Percentiles rank a stretch among this genome's conserved stretches.
phyloP scores from a whole-genome alignment of 78 protist species.

The Monosiga brevicollis region DNA sequence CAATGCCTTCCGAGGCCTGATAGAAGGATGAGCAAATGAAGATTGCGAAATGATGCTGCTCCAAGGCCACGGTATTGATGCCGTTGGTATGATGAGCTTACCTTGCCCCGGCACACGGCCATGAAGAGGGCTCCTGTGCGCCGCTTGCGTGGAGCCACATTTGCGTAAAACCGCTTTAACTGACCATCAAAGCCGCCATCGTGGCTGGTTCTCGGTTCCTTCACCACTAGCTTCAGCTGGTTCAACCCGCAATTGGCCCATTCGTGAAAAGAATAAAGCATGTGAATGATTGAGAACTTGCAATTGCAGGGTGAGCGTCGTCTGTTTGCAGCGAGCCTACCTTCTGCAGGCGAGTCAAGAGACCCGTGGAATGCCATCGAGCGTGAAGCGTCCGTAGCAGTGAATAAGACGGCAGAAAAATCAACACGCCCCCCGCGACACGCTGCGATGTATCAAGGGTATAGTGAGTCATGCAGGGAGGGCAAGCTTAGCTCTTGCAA shows the following conservation, averaged over 20 bases:
- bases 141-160: neutral
- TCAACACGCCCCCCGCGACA: constrained; percentile 25
- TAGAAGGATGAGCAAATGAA: neutral
- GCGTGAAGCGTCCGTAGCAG: neutral
- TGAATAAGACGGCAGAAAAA: constrained; percentile 40
- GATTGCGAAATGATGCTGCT: neutral
- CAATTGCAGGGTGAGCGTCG: neutral
- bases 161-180: neutral
- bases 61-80: neutral
- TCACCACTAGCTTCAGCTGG: neutral
- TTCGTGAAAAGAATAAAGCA: neutral
- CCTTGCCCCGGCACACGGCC: constrained; percentile 55
- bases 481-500: too few relatives aligned
- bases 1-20: constrained; percentile 35
- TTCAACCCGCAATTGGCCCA: neutral
- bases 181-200: neutral
- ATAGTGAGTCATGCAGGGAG: too few relatives aligned
- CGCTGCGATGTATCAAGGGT: too few relatives aligned
- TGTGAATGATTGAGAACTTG: neutral
- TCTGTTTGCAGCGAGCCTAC: neutral
- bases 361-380: constrained; percentile 17
- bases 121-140: constrained; percentile 28
- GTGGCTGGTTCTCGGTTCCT: neutral
- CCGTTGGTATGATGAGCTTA: neutral
- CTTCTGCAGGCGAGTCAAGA: neutral